A percentile compares a stretch with the other conserved stretches of the same genome.
Conservation (phyloP, 2,329 filamentous ascomycete genomes). For the Aspergillus fijiensis region DNA sequence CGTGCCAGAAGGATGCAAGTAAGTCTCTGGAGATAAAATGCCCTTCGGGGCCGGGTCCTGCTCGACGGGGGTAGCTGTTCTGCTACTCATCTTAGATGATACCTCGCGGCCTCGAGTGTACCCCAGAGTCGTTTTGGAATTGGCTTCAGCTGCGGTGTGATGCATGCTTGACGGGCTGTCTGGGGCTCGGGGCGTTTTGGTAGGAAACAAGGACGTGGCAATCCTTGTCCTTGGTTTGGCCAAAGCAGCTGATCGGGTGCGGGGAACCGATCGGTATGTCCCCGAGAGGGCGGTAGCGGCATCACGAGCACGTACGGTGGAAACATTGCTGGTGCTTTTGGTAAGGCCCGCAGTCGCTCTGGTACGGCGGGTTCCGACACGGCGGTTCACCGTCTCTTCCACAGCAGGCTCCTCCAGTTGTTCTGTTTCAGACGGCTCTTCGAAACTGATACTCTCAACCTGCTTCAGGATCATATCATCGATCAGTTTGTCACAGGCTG, state of each 20-base stretch:
- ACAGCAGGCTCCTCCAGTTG: conserved; percentile 30
- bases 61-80: conserved; percentile 23
- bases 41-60: conserved; percentile 23
- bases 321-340: conserved; percentile 31
- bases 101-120: conserved; percentile 71
- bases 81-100: conserved; percentile 32
- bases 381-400: conserved; percentile 34
- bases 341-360: conserved; percentile 27
- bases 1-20: conserved; percentile 44
- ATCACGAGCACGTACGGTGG: conserved; percentile 43
- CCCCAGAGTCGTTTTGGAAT: conserved; percentile 78
- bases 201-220: conserved; percentile 32
- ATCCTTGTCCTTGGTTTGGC: conserved; percentile 41
- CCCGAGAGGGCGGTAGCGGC: conserved; percentile 42
- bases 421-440: conserved; percentile 57
- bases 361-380: conserved; percentile 25
- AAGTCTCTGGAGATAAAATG: conserved; percentile 42
- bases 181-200: conserved; percentile 46
- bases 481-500: conserved; percentile 62
- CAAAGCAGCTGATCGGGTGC: conserved; percentile 28
- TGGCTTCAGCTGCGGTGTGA: conserved; percentile 61
- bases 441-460: conserved; percentile 63
- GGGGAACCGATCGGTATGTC: conserved; percentile 33
- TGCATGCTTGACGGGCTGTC: conserved; percentile 55
- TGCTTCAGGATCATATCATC: conserved; percentile 68